Conservation (phyloP, 306 rosid genomes). For the Prunus dulcis region DNA sequence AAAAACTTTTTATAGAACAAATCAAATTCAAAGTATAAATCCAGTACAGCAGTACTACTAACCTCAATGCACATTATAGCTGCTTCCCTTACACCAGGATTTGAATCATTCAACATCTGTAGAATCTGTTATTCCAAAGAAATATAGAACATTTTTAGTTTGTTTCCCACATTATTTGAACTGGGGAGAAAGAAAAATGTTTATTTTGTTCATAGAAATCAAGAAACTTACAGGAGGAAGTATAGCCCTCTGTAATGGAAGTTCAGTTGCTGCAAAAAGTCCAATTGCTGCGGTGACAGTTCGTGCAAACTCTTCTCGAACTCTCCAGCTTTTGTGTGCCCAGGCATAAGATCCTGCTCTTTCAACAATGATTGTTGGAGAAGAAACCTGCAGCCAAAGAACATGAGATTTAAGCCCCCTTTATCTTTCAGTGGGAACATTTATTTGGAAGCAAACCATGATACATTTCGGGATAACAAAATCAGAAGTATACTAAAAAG, state of each 20-base stretch:
- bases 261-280: slow-evolving; percentile 89
- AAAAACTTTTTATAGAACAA: neutral
- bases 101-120: slow-evolving; percentile 86
- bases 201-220: slow-evolving; percentile 7
- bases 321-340: slow-evolving; percentile 96
- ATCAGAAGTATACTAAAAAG: neutral
- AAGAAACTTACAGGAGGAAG: slow-evolving; percentile 80
- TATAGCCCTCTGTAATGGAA: slow-evolving; percentile 84
- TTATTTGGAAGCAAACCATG: neutral
- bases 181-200: slow-evolving; percentile 1
- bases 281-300: slow-evolving; percentile 94
- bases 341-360: slow-evolving; percentile 97
- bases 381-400: slow-evolving; percentile 63
- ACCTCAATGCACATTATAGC: slow-evolving; percentile 94
- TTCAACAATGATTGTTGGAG: slow-evolving; percentile 97
- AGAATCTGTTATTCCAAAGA: slow-evolving; percentile 55
- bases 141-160: slow-evolving; percentile 11
- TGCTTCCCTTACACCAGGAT: slow-evolving; percentile 88
- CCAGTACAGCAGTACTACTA: slow-evolving; percentile 30
- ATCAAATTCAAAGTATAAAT: neutral
- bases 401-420: neutral
- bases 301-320: slow-evolving; percentile 92
- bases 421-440: neutral
- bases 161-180: slow-evolving; percentile 4
- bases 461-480: neutral